Evolutionary conservation across 345 rosid species (phyloP).

Genomic region (Ceriops zippeliana): DNA sequence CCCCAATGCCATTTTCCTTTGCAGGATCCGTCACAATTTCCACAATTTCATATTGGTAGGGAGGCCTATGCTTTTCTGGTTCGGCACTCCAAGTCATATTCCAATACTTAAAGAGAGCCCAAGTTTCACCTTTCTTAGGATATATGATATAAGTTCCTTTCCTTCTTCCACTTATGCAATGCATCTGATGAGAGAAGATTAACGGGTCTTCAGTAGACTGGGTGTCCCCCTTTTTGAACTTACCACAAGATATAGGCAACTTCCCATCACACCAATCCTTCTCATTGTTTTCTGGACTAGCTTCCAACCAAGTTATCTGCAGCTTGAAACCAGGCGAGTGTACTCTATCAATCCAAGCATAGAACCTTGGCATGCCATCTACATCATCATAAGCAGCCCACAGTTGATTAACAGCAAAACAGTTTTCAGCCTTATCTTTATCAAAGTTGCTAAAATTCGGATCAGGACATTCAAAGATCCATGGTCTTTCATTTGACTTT

Average conservation of each 20-base stretch:
- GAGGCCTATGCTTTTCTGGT: conserved; percentile 39
- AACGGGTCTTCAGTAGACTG: conserved; percentile 37
- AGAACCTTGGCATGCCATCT: conserved; percentile 82
- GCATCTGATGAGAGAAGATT: conserved; percentile 67
- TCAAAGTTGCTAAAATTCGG: conserved; percentile 74
- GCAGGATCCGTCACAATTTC: conserved; percentile 55
- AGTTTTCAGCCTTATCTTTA: conserved; percentile 30
- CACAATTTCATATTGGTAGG: conserved; percentile 63
- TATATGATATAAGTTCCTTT: conserved; percentile 36
- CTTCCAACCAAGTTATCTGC: conserved; percentile 72
- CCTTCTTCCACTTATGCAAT: conserved; percentile 9
- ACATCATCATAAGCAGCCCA: conserved; percentile 80
- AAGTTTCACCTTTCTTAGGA: conserved; percentile 75
- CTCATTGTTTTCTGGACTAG: conserved; percentile 36
- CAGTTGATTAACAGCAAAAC: conserved; percentile 63
- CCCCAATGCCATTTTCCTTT: conserved; percentile 50
- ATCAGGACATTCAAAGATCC: conserved; percentile 43
- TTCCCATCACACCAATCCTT: conserved; percentile 34
- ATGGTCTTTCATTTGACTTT: conserved; percentile 10
- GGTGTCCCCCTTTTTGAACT: conserved; percentile 36
- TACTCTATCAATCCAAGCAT: conserved; percentile 63
- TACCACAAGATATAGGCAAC: conserved; percentile 71
- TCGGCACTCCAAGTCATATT: conserved; percentile 49
- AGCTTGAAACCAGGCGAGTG: conserved; percentile 52
- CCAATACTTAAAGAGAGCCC: conserved; percentile 88